Percentiles rank a stretch among this genome's conserved stretches.
phyloP scores from a whole-genome alignment of 495 filamentous ascomycete genomes.

The Penicilliopsis zonata region DNA sequence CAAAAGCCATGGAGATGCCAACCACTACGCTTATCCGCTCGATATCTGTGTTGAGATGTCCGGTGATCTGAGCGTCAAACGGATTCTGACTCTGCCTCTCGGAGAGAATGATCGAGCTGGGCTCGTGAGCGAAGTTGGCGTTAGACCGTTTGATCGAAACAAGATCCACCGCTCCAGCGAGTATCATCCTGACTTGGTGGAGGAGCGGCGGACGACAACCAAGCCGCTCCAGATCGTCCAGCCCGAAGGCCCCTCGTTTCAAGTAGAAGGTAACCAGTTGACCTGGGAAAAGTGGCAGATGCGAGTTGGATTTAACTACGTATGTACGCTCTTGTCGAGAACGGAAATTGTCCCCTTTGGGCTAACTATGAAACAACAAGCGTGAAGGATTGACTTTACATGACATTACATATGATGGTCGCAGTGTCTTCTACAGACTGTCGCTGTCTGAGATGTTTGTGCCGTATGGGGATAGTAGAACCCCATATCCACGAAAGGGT shows the following conservation, averaged over 20 bases:
- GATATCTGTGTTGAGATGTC: slow-evolving; percentile 55
- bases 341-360: no score
- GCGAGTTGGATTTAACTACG: slow-evolving; percentile 46
- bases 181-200: slow-evolving; percentile 47
- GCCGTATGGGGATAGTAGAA: slow-evolving; percentile 43
- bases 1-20: slow-evolving; percentile 22
- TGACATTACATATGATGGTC: slow-evolving; percentile 53
- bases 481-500: slow-evolving; percentile 51
- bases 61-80: slow-evolving; percentile 43
- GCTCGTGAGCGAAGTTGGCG: background rate
- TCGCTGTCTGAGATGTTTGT: slow-evolving; percentile 70
- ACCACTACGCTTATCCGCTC: slow-evolving; percentile 70
- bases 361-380: no score
- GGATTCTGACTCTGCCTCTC: slow-evolving; percentile 26
- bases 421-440: slow-evolving; percentile 57
- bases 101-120: slow-evolving; percentile 13
- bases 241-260: slow-evolving; percentile 66
- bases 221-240: slow-evolving; percentile 70
- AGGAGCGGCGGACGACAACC: slow-evolving; percentile 41
- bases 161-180: slow-evolving; percentile 46
- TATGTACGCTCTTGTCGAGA: background rate
- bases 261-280: slow-evolving; percentile 25
- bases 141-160: slow-evolving; percentile 12
- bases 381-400: slow-evolving; percentile 52
- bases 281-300: slow-evolving; percentile 59